These are phyloP conservation scores for Astragalus glycyphyllos DNA, from an alignment of 306 rosid species.

Conservation along the genomic window DNA sequence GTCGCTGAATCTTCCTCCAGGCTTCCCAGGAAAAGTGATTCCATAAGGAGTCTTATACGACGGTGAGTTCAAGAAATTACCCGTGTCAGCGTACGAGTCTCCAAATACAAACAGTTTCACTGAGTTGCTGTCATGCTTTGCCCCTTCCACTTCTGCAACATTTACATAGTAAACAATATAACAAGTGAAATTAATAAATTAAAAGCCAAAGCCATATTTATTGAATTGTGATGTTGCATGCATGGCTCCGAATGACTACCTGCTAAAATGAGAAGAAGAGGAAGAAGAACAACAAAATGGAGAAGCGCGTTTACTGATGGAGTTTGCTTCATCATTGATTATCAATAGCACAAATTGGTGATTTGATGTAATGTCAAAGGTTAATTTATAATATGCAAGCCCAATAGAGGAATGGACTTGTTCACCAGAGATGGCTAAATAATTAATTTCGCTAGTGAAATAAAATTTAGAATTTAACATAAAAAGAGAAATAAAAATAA, in stretches of 20 bases:
- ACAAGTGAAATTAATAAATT: neutral
- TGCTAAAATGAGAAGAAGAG: neutral
- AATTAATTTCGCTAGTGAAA: too few relatives aligned
- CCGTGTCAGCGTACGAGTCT: constrained; percentile 62
- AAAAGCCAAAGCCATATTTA: neutral
- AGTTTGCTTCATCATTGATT: constrained; percentile 13
- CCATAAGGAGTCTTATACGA: constrained; percentile 56
- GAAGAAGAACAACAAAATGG: neutral
- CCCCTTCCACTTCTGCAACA: constrained; percentile 38
- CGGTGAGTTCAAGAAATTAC: constrained; percentile 45
- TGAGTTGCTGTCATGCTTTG: neutral
- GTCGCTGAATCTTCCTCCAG: constrained; percentile 63
- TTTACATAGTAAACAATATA: neutral
- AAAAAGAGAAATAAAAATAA: too few relatives aligned
- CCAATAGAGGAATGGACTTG: too few relatives aligned
- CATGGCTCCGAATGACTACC: neutral
- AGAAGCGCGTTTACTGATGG: neutral
- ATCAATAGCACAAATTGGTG: neutral
- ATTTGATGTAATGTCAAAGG: neutral
- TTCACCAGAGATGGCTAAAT: too few relatives aligned
- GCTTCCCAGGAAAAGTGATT: constrained; percentile 58
- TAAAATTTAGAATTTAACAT: too few relatives aligned
- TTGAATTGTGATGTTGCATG: neutral
- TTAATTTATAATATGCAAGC: too few relatives aligned
- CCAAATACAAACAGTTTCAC: constrained; percentile 61